Evolutionary conservation across 345 rosid species (phyloP), one percentile per base, ranked within the genome.

Genomic region (Rubroshorea leprosula): DNA sequence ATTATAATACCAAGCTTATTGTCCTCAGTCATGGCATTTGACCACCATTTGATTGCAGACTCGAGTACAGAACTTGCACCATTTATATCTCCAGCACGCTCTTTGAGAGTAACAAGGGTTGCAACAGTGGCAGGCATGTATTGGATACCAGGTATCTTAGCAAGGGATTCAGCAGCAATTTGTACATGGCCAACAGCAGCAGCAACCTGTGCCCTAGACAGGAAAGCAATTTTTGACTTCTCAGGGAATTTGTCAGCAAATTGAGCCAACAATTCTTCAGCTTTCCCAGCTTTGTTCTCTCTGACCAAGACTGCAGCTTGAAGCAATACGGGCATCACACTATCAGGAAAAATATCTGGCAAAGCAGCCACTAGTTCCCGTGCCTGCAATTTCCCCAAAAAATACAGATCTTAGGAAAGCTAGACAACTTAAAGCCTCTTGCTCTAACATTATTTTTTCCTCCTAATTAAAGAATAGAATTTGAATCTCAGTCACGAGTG

Each of bases 121-220:
- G 99, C 94, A 53, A 89, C 95, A 61, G 93, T 81, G 49, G 89
- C 90, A 52, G 99, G 99, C 81, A 73, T 76, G 84, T 87, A 91
- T 63, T 89, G 94, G 63, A 93, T 93, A 64, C 85, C 97, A 56
- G 79, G 55, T 54, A 89, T 72, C 77, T 75, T 87, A 23, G 80
- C 66, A 49, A 93, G 71, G 31, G 99, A 93, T 47, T 85, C 96
- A 3, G 89, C 96, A 51, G 97, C 94, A 43, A 93, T 73, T 16
- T 76, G 79, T 58, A 72, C 86, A 69, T 82, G 99, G 68, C 84
- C 86, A 57, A 94, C 91, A 12, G 83, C 83, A 8, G 97, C 94
- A 66, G 99, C 91, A 63, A 93, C 65, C 72, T 93, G 99, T 45
- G 99, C 97, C 74, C 88, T 86, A 22, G 96, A 89, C 58, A 93